Evolutionary conservation across 2,329 filamentous ascomycete species (phyloP).

Genomic region (Hymenoscyphus linearis): DNA sequence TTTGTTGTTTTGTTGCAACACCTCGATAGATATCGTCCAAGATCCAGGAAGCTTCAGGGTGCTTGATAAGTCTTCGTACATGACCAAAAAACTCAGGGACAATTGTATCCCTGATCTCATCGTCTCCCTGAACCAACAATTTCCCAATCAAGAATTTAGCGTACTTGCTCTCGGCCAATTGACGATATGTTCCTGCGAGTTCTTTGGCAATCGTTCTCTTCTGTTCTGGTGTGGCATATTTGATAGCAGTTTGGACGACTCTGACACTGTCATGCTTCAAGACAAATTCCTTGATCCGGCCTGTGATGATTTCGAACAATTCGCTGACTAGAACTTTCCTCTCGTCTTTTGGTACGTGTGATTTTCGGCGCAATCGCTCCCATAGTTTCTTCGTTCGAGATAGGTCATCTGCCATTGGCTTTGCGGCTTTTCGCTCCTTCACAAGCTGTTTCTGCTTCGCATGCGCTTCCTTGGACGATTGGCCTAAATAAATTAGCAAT

Average conservation of each 20-base stretch:
- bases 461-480: slow-evolving; percentile 79
- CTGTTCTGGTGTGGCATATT: slow-evolving; percentile 84
- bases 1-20: slow-evolving; percentile 80
- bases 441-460: slow-evolving; percentile 86
- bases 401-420: slow-evolving; percentile 87
- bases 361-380: slow-evolving; percentile 90
- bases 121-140: slow-evolving; percentile 85
- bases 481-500: slow-evolving; percentile 36
- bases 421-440: slow-evolving; percentile 84
- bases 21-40: slow-evolving; percentile 93
- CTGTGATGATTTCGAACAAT: slow-evolving; percentile 86
- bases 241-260: slow-evolving; percentile 92
- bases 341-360: slow-evolving; percentile 85
- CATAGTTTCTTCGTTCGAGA: slow-evolving; percentile 91
- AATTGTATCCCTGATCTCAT: slow-evolving; percentile 80
- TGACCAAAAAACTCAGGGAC: slow-evolving; percentile 94
- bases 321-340: slow-evolving; percentile 81
- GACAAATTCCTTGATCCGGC: slow-evolving; percentile 88
- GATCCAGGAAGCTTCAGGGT: slow-evolving; percentile 95
- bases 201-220: slow-evolving; percentile 81
- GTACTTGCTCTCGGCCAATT: slow-evolving; percentile 89
- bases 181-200: slow-evolving; percentile 75
- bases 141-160: slow-evolving; percentile 98
- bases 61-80: slow-evolving; percentile 88
- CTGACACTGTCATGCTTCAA: slow-evolving; percentile 98